A percentile compares a stretch with the other conserved stretches of the same genome.
Evolutionary conservation across 2,329 filamentous ascomycete genomes (phyloP).

Genomic region (Xylariaceae sp.): DNA sequence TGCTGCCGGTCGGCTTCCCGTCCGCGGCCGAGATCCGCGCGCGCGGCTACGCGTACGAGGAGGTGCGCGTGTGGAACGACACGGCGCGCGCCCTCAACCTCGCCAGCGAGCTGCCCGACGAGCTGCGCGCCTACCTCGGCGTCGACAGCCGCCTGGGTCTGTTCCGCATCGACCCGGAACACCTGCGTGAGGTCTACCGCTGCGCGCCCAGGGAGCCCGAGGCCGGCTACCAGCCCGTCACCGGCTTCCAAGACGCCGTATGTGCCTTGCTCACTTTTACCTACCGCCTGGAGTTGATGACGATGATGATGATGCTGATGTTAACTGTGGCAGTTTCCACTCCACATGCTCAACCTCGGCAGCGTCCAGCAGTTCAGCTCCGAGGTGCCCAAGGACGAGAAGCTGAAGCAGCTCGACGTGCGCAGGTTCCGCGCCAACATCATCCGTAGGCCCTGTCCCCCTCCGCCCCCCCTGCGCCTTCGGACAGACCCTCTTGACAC

Average conservation of each 20-base stretch:
- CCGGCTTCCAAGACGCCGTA: constrained; percentile 65
- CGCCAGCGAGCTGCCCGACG: constrained; percentile 49
- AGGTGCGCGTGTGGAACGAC: constrained; percentile 61
- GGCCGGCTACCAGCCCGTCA: constrained; percentile 55
- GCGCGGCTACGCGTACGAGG: constrained; percentile 50
- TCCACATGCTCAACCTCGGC: constrained; percentile 59
- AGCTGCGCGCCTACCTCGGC: constrained; percentile 59
- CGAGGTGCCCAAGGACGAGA: constrained; percentile 43
- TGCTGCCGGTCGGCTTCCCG: constrained; percentile 59
- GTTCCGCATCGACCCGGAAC: constrained; percentile 57
- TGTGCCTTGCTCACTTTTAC: constrained; percentile 20
- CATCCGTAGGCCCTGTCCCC: constrained; percentile 38
- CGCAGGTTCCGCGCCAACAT: constrained; percentile 66
- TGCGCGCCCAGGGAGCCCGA: constrained; percentile 51
- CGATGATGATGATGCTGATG: no score
- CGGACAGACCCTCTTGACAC: no score
- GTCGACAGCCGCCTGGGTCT: constrained; percentile 58
- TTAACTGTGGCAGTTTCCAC: constrained; percentile 49
- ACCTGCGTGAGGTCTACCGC: constrained; percentile 50
- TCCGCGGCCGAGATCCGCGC: constrained; percentile 47
- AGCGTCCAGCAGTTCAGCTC: constrained; percentile 55
- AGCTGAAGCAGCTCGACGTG: constrained; percentile 46
- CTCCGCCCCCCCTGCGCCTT: background rate
- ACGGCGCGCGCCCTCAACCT: constrained; percentile 48
- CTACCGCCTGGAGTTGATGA: no score